Evolutionary conservation across 108 stramenopile genomes (phyloP).

Genomic region (Fragilariopsis cylindrus): DNA sequence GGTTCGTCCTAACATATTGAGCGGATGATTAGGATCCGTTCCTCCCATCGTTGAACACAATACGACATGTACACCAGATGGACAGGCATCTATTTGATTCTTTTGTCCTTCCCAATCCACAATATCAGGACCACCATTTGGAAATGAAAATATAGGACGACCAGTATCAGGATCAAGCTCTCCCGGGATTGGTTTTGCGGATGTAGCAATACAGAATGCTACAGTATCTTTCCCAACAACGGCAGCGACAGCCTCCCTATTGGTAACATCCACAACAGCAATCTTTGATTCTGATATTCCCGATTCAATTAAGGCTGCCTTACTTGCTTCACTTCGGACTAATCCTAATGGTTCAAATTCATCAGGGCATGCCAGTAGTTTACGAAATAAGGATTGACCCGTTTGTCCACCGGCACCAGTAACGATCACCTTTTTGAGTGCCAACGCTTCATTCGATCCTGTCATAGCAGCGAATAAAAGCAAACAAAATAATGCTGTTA

Average conservation of each 20-base stretch:
- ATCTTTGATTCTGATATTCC: conserved; percentile 19
- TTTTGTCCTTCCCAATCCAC: conserved; percentile 89
- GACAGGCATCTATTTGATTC: conserved; percentile 79
- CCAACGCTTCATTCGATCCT: background rate
- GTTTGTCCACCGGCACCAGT: conserved; percentile 79
- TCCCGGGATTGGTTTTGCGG: conserved; percentile 73
- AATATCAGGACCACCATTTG: conserved; percentile 59
- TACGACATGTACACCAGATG: conserved; percentile 73
- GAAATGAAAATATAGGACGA: conserved; percentile 62
- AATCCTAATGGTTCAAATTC: conserved; percentile 47
- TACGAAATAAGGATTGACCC: conserved; percentile 61
- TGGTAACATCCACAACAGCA: conserved; percentile 24
- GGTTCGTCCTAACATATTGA: conserved; percentile 75
- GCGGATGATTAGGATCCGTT: conserved; percentile 79
- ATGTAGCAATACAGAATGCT: conserved; percentile 63
- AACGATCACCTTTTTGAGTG: conserved; percentile 44
- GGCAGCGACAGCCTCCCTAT: conserved; percentile 7
- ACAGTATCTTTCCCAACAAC: background rate
- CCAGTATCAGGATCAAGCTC: conserved; percentile 59
- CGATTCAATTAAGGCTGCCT: conserved; percentile 41
- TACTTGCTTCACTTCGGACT: conserved; percentile 53
- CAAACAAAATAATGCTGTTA: too few species aligned
- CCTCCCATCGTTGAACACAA: conserved; percentile 82
- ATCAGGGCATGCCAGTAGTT: conserved; percentile 41
- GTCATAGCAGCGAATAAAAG: background rate